phyloP scores from a whole-genome alignment of 2,329 filamentous ascomycete genomes.

The Fusarium irregulare region DNA sequence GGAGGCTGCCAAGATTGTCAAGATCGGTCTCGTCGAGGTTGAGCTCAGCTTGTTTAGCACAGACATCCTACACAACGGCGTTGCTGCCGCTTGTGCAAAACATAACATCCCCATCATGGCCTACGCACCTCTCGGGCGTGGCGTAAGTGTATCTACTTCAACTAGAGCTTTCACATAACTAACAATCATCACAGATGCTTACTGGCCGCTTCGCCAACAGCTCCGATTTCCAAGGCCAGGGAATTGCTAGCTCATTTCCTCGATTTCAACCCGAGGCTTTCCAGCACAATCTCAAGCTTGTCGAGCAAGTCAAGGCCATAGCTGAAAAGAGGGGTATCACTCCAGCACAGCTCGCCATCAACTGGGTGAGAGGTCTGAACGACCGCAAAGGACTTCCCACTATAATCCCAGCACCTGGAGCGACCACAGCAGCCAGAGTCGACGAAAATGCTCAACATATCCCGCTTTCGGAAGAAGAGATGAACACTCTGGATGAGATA shows the following conservation, averaged over 20 bases:
- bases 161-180: constrained; percentile 3
- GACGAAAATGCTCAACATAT: constrained; percentile 68
- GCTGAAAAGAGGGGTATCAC: constrained; percentile 71
- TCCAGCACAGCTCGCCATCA: constrained; percentile 73
- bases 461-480: constrained; percentile 62
- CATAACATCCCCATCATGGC: constrained; percentile 76
- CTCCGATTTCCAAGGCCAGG: constrained; percentile 40
- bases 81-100: constrained; percentile 68
- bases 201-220: constrained; percentile 44
- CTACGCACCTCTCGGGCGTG: constrained; percentile 76
- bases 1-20: constrained; percentile 57
- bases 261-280: constrained; percentile 74
- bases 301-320: constrained; percentile 66
- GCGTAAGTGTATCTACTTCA: constrained; percentile 49
- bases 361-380: constrained; percentile 68
- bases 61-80: constrained; percentile 62
- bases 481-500: constrained; percentile 61
- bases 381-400: constrained; percentile 62
- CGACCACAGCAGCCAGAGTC: constrained; percentile 66
- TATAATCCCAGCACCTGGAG: constrained; percentile 75
- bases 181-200: constrained; percentile 44
- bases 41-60: constrained; percentile 64
- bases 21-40: constrained; percentile 63
- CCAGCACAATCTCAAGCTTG: constrained; percentile 71
- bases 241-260: constrained; percentile 54